phyloP scores from a whole-genome alignment of 129 eudicot genomes.

The Apium graveolens region DNA sequence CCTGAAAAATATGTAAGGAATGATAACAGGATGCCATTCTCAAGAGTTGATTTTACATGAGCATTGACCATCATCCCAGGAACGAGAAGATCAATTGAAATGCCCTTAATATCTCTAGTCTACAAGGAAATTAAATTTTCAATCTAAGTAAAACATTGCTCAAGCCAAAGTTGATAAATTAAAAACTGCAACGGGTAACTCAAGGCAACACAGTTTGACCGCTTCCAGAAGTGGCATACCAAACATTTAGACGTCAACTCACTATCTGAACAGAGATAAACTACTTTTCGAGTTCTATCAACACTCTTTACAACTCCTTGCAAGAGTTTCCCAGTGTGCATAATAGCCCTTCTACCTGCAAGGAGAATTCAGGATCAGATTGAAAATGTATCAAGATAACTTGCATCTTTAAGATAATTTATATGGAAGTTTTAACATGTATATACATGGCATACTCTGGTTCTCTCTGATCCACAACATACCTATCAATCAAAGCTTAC shows the following conservation, averaged over 20 bases:
- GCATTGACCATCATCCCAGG: conserved; percentile 99
- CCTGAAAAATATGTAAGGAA: conserved; percentile 90
- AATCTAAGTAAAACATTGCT: not conserved
- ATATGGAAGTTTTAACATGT: not conserved
- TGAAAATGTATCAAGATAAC: not conserved
- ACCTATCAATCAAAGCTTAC: not conserved
- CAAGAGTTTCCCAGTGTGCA: conserved; percentile 51
- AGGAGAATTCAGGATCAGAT: not conserved
- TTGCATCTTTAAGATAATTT: not conserved
- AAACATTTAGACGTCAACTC: conserved; percentile 66
- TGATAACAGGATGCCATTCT: conserved; percentile 84
- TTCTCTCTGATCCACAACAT: not conserved
- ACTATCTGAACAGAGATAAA: conserved; percentile 65
- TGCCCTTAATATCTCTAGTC: conserved; percentile 93
- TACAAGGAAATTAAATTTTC: conserved; percentile 20
- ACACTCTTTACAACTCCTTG: conserved; percentile 86
- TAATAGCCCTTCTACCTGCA: conserved; percentile 36
- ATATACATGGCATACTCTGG: not conserved
- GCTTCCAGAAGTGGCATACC: conserved; percentile 38
- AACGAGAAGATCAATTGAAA: conserved; percentile 78
- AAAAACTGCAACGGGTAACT: not conserved
- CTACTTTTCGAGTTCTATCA: conserved; percentile 75
- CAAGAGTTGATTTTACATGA: conserved; percentile 68
- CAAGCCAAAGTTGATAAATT: not conserved
- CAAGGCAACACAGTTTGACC: not conserved